phyloP scores from a whole-genome alignment of 2,329 filamentous ascomycete genomes.

The Exophiala spinifera region DNA sequence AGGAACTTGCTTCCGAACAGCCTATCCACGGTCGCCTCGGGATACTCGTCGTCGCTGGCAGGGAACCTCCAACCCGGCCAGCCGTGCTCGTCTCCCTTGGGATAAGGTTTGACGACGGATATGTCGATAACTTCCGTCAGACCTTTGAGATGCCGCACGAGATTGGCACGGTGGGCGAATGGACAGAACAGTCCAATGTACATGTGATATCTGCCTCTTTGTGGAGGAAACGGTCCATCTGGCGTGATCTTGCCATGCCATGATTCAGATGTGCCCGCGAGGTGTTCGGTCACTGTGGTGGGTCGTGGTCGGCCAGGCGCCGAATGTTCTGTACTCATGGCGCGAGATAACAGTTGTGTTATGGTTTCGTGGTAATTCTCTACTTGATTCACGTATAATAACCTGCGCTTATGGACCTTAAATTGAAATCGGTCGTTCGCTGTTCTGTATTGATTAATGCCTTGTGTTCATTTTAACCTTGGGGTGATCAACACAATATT shows the following conservation, averaged over 20 bases:
- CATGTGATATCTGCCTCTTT: constrained; percentile 53
- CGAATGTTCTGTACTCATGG: constrained; percentile 3
- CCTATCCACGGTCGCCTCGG: constrained; percentile 58
- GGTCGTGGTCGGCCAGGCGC: constrained; percentile 17
- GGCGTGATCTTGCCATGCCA: constrained; percentile 53
- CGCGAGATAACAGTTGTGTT: too few relatives aligned
- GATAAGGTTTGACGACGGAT: constrained; percentile 62
- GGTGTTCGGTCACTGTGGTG: constrained; percentile 24
- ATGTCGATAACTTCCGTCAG: constrained; percentile 52
- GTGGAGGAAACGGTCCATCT: constrained; percentile 48
- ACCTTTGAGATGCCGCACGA: constrained; percentile 58
- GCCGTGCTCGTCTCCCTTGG: constrained; percentile 61
- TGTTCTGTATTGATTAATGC: too few relatives aligned
- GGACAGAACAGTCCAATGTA: constrained; percentile 63
- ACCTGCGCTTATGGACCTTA: too few relatives aligned
- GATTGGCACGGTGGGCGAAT: constrained; percentile 60
- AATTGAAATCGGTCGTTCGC: too few relatives aligned
- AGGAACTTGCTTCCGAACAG: constrained; percentile 59
- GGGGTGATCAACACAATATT: too few relatives aligned
- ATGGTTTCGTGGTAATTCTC: too few relatives aligned
- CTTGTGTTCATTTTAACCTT: too few relatives aligned
- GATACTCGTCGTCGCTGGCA: constrained; percentile 51
- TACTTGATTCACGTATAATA: too few relatives aligned
- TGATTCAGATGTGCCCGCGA: constrained; percentile 23
- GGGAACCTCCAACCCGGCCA: constrained; percentile 65